A percentile compares a stretch with the other conserved stretches of the same genome.
These are phyloP conservation scores for Lipomyces lipofer DNA, from an alignment of 805 yeast genomes.

Conservation along the genomic window DNA sequence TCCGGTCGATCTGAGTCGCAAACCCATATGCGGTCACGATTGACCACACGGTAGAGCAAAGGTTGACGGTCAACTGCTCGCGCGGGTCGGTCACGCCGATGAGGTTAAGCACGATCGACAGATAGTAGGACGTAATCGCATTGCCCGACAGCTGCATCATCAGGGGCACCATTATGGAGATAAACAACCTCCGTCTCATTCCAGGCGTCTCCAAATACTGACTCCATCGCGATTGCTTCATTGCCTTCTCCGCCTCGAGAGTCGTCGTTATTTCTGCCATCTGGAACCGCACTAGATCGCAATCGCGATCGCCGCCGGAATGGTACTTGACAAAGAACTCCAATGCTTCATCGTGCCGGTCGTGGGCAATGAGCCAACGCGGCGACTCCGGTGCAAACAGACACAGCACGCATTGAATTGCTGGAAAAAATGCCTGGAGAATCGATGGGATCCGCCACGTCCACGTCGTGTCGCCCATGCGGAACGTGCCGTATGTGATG, in stretches of 20 bases:
- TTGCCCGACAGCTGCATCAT: constrained; percentile 54
- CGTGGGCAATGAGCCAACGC: constrained; percentile 63
- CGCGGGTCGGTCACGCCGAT: constrained; percentile 53
- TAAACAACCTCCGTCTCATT: constrained; percentile 47
- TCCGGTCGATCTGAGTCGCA: constrained; percentile 37
- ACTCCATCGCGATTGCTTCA: constrained; percentile 40
- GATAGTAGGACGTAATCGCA: constrained; percentile 54
- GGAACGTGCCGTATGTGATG: constrained; percentile 50
- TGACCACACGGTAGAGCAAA: constrained; percentile 48
- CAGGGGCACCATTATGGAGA: constrained; percentile 41
- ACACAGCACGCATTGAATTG: constrained; percentile 51
- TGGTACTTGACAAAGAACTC: constrained; percentile 45
- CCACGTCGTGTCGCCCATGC: constrained; percentile 39
- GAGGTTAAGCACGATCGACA: constrained; percentile 51
- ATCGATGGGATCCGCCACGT: constrained; percentile 59
- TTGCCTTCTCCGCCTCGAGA: constrained; percentile 46
- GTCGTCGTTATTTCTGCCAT: constrained; percentile 45
- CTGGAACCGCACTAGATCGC: constrained; percentile 43
- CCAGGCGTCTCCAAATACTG: constrained; percentile 45
- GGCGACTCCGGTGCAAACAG: constrained; percentile 62
- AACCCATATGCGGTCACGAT: constrained; percentile 36
- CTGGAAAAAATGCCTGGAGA: constrained; percentile 52
- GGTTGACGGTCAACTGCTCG: constrained; percentile 43
- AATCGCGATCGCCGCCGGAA: constrained; percentile 44
- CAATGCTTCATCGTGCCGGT: constrained; percentile 57